Base-by-base conservation (phyloP, 2,329 filamentous ascomycete species). In the Trichoderma semiorbis region DNA sequence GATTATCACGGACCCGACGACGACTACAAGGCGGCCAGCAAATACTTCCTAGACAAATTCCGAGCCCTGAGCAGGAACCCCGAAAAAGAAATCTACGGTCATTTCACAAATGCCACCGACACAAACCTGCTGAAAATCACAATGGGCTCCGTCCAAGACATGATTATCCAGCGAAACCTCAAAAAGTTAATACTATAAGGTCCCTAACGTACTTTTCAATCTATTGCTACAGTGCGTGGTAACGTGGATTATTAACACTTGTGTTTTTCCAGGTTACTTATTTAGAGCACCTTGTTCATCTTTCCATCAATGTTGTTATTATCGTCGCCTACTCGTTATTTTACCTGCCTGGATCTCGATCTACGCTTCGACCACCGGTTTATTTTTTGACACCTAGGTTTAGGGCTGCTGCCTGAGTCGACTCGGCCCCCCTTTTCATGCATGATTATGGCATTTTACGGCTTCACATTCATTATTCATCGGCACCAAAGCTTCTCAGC, bases 141-240 rank as follows among this genome's bases (percentile, higher is more conserved):
- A 50, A 95, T 95, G 93, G 87, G 89, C 34, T 12, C 16, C 61
- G 5, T 2, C 28, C 3, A 76, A 97, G 96, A 99, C 85, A 99
- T 99, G 83, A 99, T 99, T 85, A 99, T 99, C 83, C 96, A 99
- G 87, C 95, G 98, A 85, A 99, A 99, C 85, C 90, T 99, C 74
- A 93, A 93, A 83, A 91, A 92, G 82, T 84, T 94, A 78, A 93
- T 95, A 73, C 74, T 81, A 74, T 81, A 77, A 77, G 71, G 61
- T 73, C 73, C 69, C 28, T 26, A 55, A 63, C 57, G 47, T 53
- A 68, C 28, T 24, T 18, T 76, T 92, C 50, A 39, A 32, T 30
- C 57, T 66, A 43, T 47, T 47, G 28, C 55, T 21, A 34, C 55
- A 34, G 34, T 61, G 55, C 66, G 21, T 39, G n/a, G 66, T 39